These are phyloP conservation scores for Metarhizium humberi DNA, from an alignment of 2,329 filamentous ascomycete species.

Conservation along the genomic window DNA sequence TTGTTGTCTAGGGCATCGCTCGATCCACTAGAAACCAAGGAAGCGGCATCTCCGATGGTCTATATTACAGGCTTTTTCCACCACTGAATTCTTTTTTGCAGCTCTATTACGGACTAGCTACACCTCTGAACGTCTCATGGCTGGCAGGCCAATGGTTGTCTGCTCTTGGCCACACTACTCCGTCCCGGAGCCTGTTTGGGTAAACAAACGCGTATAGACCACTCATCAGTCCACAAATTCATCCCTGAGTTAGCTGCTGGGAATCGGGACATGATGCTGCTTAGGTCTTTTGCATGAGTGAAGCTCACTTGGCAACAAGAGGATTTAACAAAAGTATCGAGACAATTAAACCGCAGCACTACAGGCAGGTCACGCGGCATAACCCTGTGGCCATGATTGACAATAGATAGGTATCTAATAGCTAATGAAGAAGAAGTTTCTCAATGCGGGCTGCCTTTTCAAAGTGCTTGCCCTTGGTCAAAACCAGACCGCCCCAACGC, in stretches of 20 bases:
- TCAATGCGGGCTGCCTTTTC: not conserved
- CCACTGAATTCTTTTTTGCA: not conserved
- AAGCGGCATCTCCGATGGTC: not conserved
- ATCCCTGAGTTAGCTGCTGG: not conserved
- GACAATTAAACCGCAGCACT: not conserved
- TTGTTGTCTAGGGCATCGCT: not conserved
- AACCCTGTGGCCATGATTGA: not conserved
- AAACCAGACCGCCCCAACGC: constrained; percentile 1
- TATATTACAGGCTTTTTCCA: not conserved
- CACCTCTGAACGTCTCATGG: not conserved
- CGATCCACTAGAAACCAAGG: not conserved
- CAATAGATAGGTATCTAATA: constrained; percentile 1
- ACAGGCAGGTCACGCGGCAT: not conserved
- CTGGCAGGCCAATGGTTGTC: not conserved
- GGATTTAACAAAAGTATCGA: not conserved
- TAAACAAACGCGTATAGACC: not conserved
- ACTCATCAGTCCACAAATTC: not conserved
- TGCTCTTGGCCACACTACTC: no score
- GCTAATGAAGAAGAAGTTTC: not conserved
- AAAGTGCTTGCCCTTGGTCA: not conserved
- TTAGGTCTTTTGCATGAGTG: no score
- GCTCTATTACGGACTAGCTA: not conserved
- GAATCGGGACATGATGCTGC: no score
- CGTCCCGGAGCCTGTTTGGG: not conserved
- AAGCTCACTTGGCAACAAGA: not conserved